A percentile compares a stretch with the other conserved stretches of the same genome.
These are phyloP conservation scores for Hygrocybe punicea DNA, from an alignment of 768 basidiomycete species.

Conservation along the genomic window DNA sequence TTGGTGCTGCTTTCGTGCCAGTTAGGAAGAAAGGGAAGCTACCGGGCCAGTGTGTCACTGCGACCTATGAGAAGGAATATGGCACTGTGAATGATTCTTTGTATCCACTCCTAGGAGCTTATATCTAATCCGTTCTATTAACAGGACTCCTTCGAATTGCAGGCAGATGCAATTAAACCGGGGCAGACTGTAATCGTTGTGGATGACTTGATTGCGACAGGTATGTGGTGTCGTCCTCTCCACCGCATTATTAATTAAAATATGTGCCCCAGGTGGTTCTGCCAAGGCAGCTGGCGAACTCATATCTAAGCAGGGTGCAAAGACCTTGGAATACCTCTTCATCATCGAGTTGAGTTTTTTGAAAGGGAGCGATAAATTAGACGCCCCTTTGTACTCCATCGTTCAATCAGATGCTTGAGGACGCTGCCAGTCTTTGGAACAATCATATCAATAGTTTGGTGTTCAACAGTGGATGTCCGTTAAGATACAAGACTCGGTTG, in stretches of 20 bases:
- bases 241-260: neutral
- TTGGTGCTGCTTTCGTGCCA: constrained; percentile 94
- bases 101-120: neutral
- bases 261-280: constrained; percentile 66
- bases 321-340: constrained; percentile 90
- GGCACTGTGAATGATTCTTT: constrained; percentile 59
- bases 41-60: constrained; percentile 77
- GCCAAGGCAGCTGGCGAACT: constrained; percentile 91
- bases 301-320: constrained; percentile 75
- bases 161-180: constrained; percentile 74
- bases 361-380: constrained; percentile 71
- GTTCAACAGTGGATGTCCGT: constrained; percentile 72
- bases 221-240: constrained; percentile 40
- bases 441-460: constrained; percentile 62
- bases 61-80: constrained; percentile 89
- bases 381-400: constrained; percentile 87
- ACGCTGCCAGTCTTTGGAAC: constrained; percentile 7
- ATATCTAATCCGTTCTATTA: neutral
- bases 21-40: constrained; percentile 93
- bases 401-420: constrained; percentile 67
- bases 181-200: constrained; percentile 85
- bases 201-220: constrained; percentile 96
- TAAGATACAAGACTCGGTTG: constrained; percentile 65
- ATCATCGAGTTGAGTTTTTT: constrained; percentile 80
- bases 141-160: constrained; percentile 96